Evolutionary conservation across 2,329 filamentous ascomycete species (phyloP).

Genomic region (Cryphonectria radicalis): DNA sequence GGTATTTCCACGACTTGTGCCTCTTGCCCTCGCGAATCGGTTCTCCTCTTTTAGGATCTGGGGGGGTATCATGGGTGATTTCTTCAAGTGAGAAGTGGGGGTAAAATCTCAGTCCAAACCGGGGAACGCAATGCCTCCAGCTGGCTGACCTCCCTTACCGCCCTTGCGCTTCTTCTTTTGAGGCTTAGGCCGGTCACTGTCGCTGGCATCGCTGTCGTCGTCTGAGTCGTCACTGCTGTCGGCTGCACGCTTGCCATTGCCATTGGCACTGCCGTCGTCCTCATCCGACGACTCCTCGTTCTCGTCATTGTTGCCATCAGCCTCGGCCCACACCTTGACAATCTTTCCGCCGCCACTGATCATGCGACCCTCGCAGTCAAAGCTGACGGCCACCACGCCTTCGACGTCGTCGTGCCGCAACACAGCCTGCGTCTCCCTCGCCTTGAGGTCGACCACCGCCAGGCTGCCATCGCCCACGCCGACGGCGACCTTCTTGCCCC

Average conservation of each 20-base stretch:
- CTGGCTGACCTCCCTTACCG: constrained; percentile 40
- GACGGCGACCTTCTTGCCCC: constrained; percentile 74
- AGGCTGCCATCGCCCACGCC: constrained; percentile 82
- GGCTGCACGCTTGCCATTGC: constrained; percentile 51
- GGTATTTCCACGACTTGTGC: not conserved
- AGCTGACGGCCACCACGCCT: constrained; percentile 78
- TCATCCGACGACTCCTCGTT: constrained; percentile 52
- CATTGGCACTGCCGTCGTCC: constrained; percentile 47
- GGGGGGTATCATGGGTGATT: constrained; percentile 28
- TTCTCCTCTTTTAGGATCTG: not conserved
- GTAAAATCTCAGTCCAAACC: constrained; percentile 26
- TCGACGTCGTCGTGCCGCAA: constrained; percentile 85
- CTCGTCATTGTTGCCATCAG: constrained; percentile 52
- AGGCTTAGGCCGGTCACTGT: constrained; percentile 44
- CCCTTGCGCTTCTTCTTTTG: constrained; percentile 50
- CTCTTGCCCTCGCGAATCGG: not conserved
- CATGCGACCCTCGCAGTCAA: constrained; percentile 84
- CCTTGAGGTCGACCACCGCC: constrained; percentile 74
- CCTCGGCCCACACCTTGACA: constrained; percentile 88
- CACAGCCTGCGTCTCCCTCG: constrained; percentile 71
- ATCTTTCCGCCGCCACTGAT: constrained; percentile 86
- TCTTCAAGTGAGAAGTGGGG: not conserved
- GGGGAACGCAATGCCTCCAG: constrained; percentile 29
- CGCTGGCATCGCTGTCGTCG: constrained; percentile 52
- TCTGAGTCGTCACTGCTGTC: constrained; percentile 52